Base-by-base conservation (phyloP, 345 rosid species). In the Rhizophora mangle region DNA sequence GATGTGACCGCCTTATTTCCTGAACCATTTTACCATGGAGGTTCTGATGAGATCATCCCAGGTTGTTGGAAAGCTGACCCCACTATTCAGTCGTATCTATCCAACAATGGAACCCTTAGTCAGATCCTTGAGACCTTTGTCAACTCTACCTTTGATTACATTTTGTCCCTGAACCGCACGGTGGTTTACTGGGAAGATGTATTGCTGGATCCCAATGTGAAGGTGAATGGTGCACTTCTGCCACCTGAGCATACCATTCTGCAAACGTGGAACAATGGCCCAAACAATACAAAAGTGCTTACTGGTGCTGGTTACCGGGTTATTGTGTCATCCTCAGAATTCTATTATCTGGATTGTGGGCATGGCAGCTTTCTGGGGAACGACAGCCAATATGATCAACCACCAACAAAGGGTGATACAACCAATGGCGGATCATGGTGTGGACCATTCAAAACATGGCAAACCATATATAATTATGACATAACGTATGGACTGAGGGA, bases 371-470 rank as follows among this genome's bases (percentile, higher is more conserved):
- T 89, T 77, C 30, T 84, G 24, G 95, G 98, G 37, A 94, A 91
- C 52, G 84, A 89, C 62, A 87, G 96, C 75, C 81, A 60, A 63
- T 91, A 94, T 71, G 84, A 86, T 80, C 76, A 53, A 37, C 80
- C 76, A 36, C 62, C 76, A 29, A 65, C 76, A 6, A 55, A 73
- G 0, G 62, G 68, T 3, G 20, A 68, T 34, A 15, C 30, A 6
- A 74, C 60, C 20, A 39, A 59, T 15, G 96, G 90, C 0, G 90
- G 89, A 7, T 91, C 97, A 2, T 91, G 93, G 95, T 89, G 97
- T 76, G 90, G 83, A 26, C 97, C 98, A 0, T 89, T 89, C 37
- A 94, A 94, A 71, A 88, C 98, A 31, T 94, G 98, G 98, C 96
- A 91, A 78, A 83, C 62, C 6, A 88, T 91, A 43, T 91, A 94